Evolutionary conservation across 768 basidiomycete species (phyloP), one percentile per base, ranked within the genome.

Genomic region (Rhizopogon vulgaris): DNA sequence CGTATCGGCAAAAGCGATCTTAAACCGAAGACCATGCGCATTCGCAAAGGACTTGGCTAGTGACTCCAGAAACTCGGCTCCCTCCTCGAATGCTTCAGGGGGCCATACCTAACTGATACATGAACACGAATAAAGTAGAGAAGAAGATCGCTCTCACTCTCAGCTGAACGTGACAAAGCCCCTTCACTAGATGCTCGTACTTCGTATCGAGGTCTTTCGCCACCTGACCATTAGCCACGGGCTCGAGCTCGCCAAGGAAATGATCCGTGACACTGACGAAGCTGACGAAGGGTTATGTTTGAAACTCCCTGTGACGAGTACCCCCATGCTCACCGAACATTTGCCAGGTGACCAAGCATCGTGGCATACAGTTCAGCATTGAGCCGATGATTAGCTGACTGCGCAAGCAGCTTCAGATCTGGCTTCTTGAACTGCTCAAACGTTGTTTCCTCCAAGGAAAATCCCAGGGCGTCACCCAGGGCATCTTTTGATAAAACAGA

Each of bases 241-340:
- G 89, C 5, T 73, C 74, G 32, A 97, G 73, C 60, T 94, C 94
- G 1, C 78, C 76, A 47, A 94, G 69, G 65, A 94, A 97, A 0
- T 91, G 82, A 69, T 96, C 93, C 3, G 90, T 92, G n/a, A 97
- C 90, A 53, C 85, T 94, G 58, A 87, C 75, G 59, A 97, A 97
- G 48, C 93, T 91, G 52, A 6, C 15, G 38, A 41, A 22, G 34
- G 7, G 39, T 43, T 24, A 48, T 17, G 32, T 41, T 22, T 15
- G 10, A 17, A 15, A 49, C 8, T 17, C 38, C 17, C 17, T 38
- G 8, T 15, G 48, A 14, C 6, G 38, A 52, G 17, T 6, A 42
- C 9, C 1, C 22, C 14, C 5, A 53, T 11, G 17, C 25, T 30
- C 56, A 92, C 90, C 92, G 78, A 53, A 90, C 73, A 58, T 82